Base-by-base conservation (phyloP, 2,329 filamentous ascomycete genomes). In the Elsinoe batatas region DNA sequence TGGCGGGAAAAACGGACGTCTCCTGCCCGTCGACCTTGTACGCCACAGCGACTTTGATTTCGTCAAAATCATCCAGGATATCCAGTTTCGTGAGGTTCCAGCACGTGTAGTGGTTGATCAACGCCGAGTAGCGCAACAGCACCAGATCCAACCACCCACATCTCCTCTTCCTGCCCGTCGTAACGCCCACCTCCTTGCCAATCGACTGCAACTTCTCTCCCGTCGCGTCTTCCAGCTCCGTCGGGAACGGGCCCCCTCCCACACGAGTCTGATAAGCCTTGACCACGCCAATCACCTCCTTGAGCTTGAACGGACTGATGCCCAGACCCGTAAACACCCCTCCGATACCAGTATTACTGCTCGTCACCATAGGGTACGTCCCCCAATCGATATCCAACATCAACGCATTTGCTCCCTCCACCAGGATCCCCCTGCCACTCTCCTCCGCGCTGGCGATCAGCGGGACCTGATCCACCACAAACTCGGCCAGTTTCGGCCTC, bases 31-130 rank as follows among this genome's bases (percentile, higher is more conserved):
- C 76, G 64, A 79, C 62, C 11, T 74, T 74, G 72, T 95, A 95
- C 1, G 80, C 82, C 12, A 85, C 80, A 15, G 85, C 86, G 51
- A 88, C 76, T 69, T 90, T 87, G 71, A 94, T 79, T 64, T 82
- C 83, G 8, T 80, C 76, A 67, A 95, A 89, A 32, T 80, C 80
- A 67, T 90, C 86, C 13, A 90, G 76, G 36, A 89, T 77, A 62
- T 88, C 84, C 18, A 87, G 77, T 69, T 84, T 84, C 57, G 81
- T 84, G 56, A 84, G 71, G 71, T 84, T 84, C 63, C 83, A 71
- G 43, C 74, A 69, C 0, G 81, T 82, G 71, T 87, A 87, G 72
- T 84, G 77, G 72, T 87, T 87, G 67, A 85, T 75, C 46, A 76
- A 72, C 58, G 75, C 69, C 8, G 78, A 83, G 73, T 85, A 87